These are phyloP conservation scores for Eremothecium coryli DNA, from an alignment of 1,139 yeast species.

Conservation along the genomic window DNA sequence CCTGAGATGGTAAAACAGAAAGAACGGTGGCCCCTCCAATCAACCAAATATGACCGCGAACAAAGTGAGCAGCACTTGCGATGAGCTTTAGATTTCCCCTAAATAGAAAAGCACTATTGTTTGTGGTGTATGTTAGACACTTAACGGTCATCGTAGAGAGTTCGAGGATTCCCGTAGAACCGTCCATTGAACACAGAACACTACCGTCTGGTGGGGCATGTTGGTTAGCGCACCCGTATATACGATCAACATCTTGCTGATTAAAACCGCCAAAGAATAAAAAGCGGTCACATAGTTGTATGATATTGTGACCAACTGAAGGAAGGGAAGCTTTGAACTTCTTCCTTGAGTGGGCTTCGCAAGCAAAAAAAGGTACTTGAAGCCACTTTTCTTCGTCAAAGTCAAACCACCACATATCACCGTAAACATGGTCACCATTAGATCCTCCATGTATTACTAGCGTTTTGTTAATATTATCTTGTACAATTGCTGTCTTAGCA, in stretches of 20 bases:
- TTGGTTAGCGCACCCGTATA: not conserved
- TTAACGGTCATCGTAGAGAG: not conserved
- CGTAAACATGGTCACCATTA: conserved; percentile 31
- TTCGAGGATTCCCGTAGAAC: not conserved
- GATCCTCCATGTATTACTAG: conserved; percentile 42
- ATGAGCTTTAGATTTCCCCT: not conserved
- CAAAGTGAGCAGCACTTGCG: not conserved
- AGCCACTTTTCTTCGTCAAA: conserved; percentile 36
- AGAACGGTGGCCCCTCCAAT: conserved; percentile 2
- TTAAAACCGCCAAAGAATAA: conserved; percentile 25
- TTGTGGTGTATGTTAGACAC: not conserved
- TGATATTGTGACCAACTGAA: conserved; percentile 26
- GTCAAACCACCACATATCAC: conserved; percentile 43
- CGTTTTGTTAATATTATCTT: conserved; percentile 9
- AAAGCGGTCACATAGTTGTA: conserved; percentile 19
- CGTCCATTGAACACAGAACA: not conserved
- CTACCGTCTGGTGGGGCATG: not conserved
- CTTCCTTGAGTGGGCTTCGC: conserved; percentile 11
- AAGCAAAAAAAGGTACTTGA: conserved; percentile 19
- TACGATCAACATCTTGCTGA: conserved; percentile 17
- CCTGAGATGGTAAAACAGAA: not conserved
- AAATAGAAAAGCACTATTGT: not conserved
- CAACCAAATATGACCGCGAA: conserved; percentile 3
- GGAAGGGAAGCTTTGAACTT: conserved; percentile 15
- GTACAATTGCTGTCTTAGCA: not conserved